Base-by-base conservation (phyloP, 257 asterid genomes). In the Salvia splendens region DNA sequence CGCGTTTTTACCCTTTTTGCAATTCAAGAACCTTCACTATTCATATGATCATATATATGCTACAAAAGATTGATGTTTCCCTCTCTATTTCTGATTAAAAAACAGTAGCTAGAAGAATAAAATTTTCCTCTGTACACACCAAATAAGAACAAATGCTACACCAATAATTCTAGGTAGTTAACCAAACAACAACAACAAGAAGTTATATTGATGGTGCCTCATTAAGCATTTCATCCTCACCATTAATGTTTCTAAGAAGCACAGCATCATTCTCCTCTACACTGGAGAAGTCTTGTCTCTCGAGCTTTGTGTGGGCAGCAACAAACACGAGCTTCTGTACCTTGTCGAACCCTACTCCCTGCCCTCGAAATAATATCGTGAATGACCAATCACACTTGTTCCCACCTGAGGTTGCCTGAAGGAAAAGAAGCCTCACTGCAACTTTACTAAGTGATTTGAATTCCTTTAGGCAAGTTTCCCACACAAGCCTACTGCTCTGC, bases 341-440 rank as follows among this genome's bases (percentile, higher is more conserved):
- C 76, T 76, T 73, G 69, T 87, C 95, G 75, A 82, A 47, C 58
- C 87, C 88, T 9, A 64, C 79, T 8, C 81, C 83, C 73, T 80
- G 84, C 10, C 67, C 82, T 59, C 79, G 68, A 58, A 80, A 76
- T 83, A 83, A 78, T 77, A 81, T 85, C 55, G 82, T 70, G 54
- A 81, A 70, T 49, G 92, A 76, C 86, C 80, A 73, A 64, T 86
- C 84, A 20, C 76, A 78, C 72, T 87, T 88, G 17, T 83, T 61
- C 67, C 86, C 92, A 53, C 80, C 68, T 0, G 96, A 78, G 38
- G 96, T 91, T 32, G 96, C 97, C 28, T 83, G 96, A 48, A 91
- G 96, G 78, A 91, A 91, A 61, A 91, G 90, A 73, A 91, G 89
- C 89, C 97, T 86, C 48, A 78, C 85, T 0, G 97, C 97, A 28